Evolutionary conservation across 2,329 filamentous ascomycete species (phyloP).

Genomic region (Xylaria sp.): DNA sequence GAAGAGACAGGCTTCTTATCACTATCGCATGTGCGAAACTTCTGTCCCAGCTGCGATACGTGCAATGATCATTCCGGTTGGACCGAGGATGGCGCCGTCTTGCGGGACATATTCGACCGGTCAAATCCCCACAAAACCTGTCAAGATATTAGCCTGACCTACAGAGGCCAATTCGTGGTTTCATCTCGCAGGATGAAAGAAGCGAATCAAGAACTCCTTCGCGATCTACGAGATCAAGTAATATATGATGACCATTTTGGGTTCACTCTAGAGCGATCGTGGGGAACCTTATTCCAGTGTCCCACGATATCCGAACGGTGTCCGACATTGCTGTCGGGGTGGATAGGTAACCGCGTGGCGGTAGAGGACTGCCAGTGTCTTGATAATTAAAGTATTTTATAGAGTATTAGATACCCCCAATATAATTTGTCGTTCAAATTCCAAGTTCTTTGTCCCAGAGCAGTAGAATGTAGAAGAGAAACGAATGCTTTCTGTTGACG

Average conservation of each 20-base stretch:
- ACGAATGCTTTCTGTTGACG: background rate
- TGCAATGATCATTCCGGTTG: constrained; percentile 40
- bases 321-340: constrained; percentile 37
- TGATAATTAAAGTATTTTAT: constrained; percentile 19
- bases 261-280: constrained; percentile 35
- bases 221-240: constrained; percentile 28
- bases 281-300: constrained; percentile 38
- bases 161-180: constrained; percentile 39
- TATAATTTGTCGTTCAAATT: background rate
- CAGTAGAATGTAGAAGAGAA: background rate
- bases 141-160: constrained; percentile 36
- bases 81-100: constrained; percentile 26
- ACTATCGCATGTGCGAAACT: constrained; percentile 37
- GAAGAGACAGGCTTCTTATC: constrained; percentile 38
- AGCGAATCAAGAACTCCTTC: constrained; percentile 32
- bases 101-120: constrained; percentile 35
- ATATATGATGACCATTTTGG: constrained; percentile 32
- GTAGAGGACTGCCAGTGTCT: constrained; percentile 40
- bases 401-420: constrained; percentile 14
- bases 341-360: constrained; percentile 36
- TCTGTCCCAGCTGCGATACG: constrained; percentile 35
- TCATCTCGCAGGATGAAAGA: constrained; percentile 37
- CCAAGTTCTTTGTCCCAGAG: background rate
- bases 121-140: constrained; percentile 31
- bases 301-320: constrained; percentile 39